Base-by-base conservation (phyloP, 2,329 filamentous ascomycete genomes). In the Chrysoporthe puriensis region DNA sequence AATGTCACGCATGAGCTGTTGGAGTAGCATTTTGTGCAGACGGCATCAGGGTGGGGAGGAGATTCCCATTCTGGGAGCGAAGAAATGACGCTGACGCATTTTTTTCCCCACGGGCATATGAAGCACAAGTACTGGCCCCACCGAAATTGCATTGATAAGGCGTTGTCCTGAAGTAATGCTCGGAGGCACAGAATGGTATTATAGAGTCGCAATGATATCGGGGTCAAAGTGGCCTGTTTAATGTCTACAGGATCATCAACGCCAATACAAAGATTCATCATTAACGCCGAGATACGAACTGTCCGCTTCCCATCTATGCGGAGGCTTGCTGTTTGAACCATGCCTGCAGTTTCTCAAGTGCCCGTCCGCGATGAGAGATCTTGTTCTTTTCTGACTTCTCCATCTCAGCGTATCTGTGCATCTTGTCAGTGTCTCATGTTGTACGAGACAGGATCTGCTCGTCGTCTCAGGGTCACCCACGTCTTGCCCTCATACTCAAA, bases 401-500 rank as follows among this genome's bases (percentile, higher is more conserved):
- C 96, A 99, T 99, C 82, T 99, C 96, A 40, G 96, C 96, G 77
- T 97, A 91, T 2, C 88, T 91, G 57, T 71, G 16, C 21, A 26
- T 9, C 16, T 8, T 2, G 32, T 36, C 18, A 63, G 40, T 66
- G 5, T 32, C 50, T 32, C 13, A 13, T 26, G 59, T 69, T 46
- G 72, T 61, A 6, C 11, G 18, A 16, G 50, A 21, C 40, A 58
- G 40, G n/a, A 44, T 11, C 48, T 6, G 7, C 9, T 42, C 32
- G 56, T 26, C 9, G 18, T 58, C 1, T 48, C 6, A n/a, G 34
- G 18, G 40, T 56, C n/a, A 79, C 85, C 76, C 78, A 88, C 82
- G 96, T 99, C 80, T 93, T 83, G 54, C 94, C 94, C 71, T 96
- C 86, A 73, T 96, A 95, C 81, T 99, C 96, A 74, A 99, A 99